Conservation (phyloP, 2,329 filamentous ascomycete genomes). For the Endoconidiophora polonica region DNA sequence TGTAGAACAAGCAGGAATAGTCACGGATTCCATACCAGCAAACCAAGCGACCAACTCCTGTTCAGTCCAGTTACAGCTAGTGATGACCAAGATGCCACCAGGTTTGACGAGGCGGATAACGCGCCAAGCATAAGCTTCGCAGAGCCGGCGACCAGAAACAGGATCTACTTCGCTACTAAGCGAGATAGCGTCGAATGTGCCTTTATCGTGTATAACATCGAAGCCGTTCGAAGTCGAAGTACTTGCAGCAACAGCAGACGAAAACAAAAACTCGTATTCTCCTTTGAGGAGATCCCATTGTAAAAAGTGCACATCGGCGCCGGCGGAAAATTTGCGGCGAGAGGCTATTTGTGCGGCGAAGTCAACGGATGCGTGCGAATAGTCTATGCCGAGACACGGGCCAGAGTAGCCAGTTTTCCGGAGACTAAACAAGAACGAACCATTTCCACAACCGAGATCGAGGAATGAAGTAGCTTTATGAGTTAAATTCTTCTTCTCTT, state of each 20-base stretch:
- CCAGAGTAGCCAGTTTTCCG: constrained; percentile 46
- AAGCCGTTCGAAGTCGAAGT: constrained; percentile 35
- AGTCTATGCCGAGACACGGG: constrained; percentile 72
- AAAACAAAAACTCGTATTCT: constrained; percentile 21
- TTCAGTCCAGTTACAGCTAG: constrained; percentile 97
- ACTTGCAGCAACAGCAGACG: constrained; percentile 12
- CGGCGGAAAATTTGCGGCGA: constrained; percentile 14
- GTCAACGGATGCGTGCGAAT: constrained; percentile 56
- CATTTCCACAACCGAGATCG: constrained; percentile 89
- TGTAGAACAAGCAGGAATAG: too few relatives aligned
- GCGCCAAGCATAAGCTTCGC: constrained; percentile 57
- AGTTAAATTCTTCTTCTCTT: constrained; percentile 21
- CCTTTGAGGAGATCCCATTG: constrained; percentile 48
- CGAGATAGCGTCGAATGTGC: constrained; percentile 89
- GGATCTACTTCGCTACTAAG: constrained; percentile 42
- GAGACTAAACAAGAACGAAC: constrained; percentile 71
- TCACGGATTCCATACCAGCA: constrained; percentile 17
- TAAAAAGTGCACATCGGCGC: constrained; percentile 24
- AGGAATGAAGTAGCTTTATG: constrained; percentile 36
- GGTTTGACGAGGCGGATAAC: constrained; percentile 51
- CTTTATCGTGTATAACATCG: constrained; percentile 92
- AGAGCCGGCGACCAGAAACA: constrained; percentile 39
- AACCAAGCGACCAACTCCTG: constrained; percentile 73
- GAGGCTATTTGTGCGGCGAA: constrained; percentile 50
- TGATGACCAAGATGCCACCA: constrained; percentile 65